phyloP scores from a whole-genome alignment of 2,329 filamentous ascomycete genomes.

The Cryphonectria radicalis region DNA sequence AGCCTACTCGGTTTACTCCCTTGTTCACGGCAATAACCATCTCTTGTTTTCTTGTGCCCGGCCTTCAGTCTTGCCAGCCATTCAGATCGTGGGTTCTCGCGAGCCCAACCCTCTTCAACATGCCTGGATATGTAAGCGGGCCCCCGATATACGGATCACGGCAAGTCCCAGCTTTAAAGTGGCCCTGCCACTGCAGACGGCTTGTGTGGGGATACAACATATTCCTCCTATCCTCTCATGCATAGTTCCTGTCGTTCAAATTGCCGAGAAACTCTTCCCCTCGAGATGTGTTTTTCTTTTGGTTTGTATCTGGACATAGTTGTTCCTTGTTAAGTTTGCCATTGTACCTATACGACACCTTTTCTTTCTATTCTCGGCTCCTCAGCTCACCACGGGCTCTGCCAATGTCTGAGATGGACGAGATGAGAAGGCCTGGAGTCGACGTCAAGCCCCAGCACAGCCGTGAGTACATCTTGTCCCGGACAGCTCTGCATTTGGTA shows the following conservation, averaged over 20 bases:
- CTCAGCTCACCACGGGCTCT: neutral
- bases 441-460: constrained; percentile 9
- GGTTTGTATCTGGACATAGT: neutral
- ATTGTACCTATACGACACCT: neutral
- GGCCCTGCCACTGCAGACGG: neutral
- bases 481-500: neutral
- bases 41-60: constrained; percentile 17
- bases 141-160: constrained; percentile 6
- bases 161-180: neutral
- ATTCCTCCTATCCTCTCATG: neutral
- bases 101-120: constrained; percentile 11
- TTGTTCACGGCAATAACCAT: constrained; percentile 23
- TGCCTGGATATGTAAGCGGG: neutral
- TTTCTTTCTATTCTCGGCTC: neutral
- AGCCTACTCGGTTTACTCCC: constrained; percentile 9
- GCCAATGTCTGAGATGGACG: constrained; percentile 11
- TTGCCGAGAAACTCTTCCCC: neutral
- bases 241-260: neutral
- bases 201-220: neutral
- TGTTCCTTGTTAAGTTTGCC: neutral
- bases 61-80: neutral
- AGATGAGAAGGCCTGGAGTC: neutral
- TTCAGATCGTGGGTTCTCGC: neutral
- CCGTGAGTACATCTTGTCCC: constrained; percentile 15
- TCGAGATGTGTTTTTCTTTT: neutral